Conservation (phyloP, 352 stramenopile genomes). For the Thraustochytrium striatum region DNA sequence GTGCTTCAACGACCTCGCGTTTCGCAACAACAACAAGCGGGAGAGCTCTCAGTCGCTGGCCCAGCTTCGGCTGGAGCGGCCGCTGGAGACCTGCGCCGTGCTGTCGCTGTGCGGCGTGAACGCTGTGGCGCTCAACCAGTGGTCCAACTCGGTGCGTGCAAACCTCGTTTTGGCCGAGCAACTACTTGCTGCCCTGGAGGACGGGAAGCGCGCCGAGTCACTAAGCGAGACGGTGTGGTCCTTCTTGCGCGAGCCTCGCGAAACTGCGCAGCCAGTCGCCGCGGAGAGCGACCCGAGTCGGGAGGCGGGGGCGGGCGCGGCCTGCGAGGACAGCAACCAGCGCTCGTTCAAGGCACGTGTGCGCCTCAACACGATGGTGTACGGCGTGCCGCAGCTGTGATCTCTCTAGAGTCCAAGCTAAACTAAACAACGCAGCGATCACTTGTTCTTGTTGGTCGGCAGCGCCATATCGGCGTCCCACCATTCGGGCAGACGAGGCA, state of each 20-base stretch:
- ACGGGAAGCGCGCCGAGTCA: no score
- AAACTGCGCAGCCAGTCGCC: no score
- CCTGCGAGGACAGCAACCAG: no score
- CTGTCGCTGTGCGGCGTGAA: slow-evolving; percentile 71
- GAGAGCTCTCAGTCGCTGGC: slow-evolving; percentile 65
- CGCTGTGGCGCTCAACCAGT: slow-evolving; percentile 67
- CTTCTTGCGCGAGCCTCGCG: no score
- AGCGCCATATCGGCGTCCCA: no score
- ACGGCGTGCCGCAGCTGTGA: slow-evolving; percentile 7
- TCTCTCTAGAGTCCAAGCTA: neutral
- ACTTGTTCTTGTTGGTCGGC: neutral
- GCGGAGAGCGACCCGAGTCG: no score
- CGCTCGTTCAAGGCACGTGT: neutral
- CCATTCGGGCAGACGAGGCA: neutral
- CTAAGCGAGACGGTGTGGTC: no score
- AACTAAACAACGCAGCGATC: neutral
- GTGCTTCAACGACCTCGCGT: slow-evolving; percentile 64
- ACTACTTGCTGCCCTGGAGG: no score
- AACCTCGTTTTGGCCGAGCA: no score
- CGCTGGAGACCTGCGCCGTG: slow-evolving; percentile 63
- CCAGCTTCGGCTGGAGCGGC: slow-evolving; percentile 60
- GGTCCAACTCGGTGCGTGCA: slow-evolving; percentile 66
- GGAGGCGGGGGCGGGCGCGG: no score
- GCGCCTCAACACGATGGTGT: neutral
- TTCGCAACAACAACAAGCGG: slow-evolving; percentile 70